These are phyloP conservation scores for Heterococcus sp. DNA, from an alignment of 108 stramenopile species.

Conservation along the genomic window DNA sequence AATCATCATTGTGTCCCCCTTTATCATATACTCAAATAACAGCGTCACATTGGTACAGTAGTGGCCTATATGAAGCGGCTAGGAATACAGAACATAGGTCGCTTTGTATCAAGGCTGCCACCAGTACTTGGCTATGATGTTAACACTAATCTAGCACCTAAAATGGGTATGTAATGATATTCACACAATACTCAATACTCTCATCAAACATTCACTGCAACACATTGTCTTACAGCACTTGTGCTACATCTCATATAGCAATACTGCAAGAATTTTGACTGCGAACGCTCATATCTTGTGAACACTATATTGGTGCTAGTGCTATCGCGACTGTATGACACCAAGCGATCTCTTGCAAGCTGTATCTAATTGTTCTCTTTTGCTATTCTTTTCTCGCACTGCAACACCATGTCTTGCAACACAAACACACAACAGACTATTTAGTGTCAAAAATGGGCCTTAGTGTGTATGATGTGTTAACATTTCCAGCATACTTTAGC, in stretches of 20 bases:
- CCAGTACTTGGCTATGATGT: conserved; percentile 48
- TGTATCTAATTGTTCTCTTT: background rate
- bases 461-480: conserved; percentile 44
- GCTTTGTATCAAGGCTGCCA: conserved; percentile 42
- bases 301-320: no score
- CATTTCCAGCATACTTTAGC: conserved; percentile 45
- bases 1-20: background rate
- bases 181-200: background rate
- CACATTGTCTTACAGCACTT: background rate
- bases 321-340: no score
- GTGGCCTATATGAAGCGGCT: conserved; percentile 25
- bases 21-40: background rate
- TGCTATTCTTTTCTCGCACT: background rate
- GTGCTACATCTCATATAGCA: background rate
- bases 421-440: conserved; percentile 9
- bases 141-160: conserved; percentile 16
- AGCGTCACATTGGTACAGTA: conserved; percentile 15
- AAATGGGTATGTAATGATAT: background rate
- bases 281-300: background rate
- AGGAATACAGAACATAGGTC: conserved; percentile 43
- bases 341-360: no score
- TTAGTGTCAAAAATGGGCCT: conserved; percentile 29
- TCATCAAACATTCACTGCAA: background rate
- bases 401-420: background rate
- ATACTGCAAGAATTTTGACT: no score